Evolutionary conservation across 2,329 filamentous ascomycete genomes (phyloP).

Genomic region (Ophiostoma ulmi): DNA sequence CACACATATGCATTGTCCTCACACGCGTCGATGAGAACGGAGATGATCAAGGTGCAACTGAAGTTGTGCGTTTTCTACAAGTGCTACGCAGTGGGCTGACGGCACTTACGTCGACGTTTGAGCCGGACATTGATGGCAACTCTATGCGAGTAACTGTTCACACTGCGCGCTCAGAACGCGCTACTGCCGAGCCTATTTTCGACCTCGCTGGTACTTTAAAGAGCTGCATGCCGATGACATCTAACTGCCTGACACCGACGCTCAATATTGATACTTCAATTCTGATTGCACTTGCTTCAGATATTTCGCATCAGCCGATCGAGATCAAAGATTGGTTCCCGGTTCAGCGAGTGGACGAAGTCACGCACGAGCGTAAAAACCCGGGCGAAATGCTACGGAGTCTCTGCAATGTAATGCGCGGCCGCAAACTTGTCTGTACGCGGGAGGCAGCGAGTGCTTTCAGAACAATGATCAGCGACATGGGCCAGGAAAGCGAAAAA

Average conservation of each 20-base stretch:
- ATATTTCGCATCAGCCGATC: slow-evolving; percentile 57
- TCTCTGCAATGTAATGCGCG: slow-evolving; percentile 57
- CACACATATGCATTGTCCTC: slow-evolving; percentile 31
- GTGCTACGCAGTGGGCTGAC: slow-evolving; percentile 25
- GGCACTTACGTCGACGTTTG: neutral
- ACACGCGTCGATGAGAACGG: slow-evolving; percentile 31
- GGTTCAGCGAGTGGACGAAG: slow-evolving; percentile 57
- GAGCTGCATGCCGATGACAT: slow-evolving; percentile 28
- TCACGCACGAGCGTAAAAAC: slow-evolving; percentile 57
- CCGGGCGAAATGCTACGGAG: slow-evolving; percentile 51
- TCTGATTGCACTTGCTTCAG: slow-evolving; percentile 66
- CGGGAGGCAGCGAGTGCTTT: slow-evolving; percentile 60
- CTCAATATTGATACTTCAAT: slow-evolving; percentile 65
- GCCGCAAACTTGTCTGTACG: slow-evolving; percentile 59
- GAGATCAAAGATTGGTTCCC: slow-evolving; percentile 43
- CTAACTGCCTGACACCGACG: slow-evolving; percentile 31
- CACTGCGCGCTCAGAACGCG: slow-evolving; percentile 31
- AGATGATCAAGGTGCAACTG: slow-evolving; percentile 22
- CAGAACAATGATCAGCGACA: slow-evolving; percentile 58
- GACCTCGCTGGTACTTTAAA: slow-evolving; percentile 28
- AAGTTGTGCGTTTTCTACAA: slow-evolving; percentile 32
- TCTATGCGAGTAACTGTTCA: slow-evolving; percentile 30
- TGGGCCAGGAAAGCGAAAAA: slow-evolving; percentile 58
- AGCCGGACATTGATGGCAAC: slow-evolving; percentile 25
- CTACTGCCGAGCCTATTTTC: slow-evolving; percentile 25